Base-by-base conservation (phyloP, 768 basidiomycete genomes). In the Rhodotorula graminis region DNA sequence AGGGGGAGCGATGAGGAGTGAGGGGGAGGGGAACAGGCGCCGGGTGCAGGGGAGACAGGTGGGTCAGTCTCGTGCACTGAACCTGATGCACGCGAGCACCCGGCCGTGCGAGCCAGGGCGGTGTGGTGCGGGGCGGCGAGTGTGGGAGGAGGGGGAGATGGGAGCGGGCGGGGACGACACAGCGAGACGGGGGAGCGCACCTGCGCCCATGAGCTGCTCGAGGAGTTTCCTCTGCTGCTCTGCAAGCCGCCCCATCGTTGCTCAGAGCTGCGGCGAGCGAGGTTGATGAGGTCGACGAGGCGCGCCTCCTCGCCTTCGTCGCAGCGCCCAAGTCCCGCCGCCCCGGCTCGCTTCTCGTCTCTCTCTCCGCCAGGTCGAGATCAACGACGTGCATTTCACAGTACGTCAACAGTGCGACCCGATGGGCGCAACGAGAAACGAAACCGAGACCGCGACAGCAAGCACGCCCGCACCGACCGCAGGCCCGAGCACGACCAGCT, bases 181-280 rank as follows among this genome's bases (percentile, higher is more conserved):
- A 25, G 33, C 16, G 49, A 6, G 21, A 3, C 7, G 21, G 66
- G 19, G 47, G 5, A 19, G 29, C 72, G 42, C 15, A 73, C 72
- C 72, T 19, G 72, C 50, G 16, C 74, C 68, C 71, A 76, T 70
- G 46, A 76, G 65, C 58, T 76, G 74, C 56, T 76, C 74, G 40
- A 76, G 59, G 23, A 72, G 68, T 64, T 72, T 74, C n/a, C 71
- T 49, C 67, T 75, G 73, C 44, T 67, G 67, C 42, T 68, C 70
- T 21, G 66, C 66, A 5, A 67, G 50, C 11, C 66, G 59, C 33
- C 59, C 66, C 66, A 60, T 67, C n/a, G 11, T 64, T 18, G 23
- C 42, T 44, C 37, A 5, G 37, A 14, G 6, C 44, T 46, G 19
- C 0, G 33, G 19, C 31, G 49, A 33, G 29, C 14, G 47, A 3